These are phyloP conservation scores for Ceriops decandra DNA, from an alignment of 345 rosid species.

Conservation along the genomic window DNA sequence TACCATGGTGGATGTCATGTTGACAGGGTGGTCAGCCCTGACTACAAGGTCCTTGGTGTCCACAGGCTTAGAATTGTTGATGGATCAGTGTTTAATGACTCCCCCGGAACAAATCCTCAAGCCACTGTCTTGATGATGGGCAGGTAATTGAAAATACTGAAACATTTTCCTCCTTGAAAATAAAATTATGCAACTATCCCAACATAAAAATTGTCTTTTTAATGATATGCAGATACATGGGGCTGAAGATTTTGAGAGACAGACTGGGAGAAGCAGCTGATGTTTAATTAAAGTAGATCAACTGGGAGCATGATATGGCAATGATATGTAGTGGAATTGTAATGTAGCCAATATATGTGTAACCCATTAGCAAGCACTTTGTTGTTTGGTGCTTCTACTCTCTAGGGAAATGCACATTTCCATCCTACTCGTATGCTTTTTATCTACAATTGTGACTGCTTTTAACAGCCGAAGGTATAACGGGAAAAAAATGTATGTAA, in stretches of 20 bases:
- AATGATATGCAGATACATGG: constrained; percentile 71
- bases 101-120: constrained; percentile 99
- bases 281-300: constrained; percentile 26
- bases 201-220: background rate
- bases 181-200: background rate
- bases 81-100: constrained; percentile 67
- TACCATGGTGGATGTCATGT: constrained; percentile 94
- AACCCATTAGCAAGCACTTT: constrained; percentile 4
- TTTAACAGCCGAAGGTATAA: background rate
- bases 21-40: constrained; percentile 62
- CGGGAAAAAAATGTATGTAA: background rate
- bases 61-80: constrained; percentile 71
- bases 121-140: constrained; percentile 98
- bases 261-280: constrained; percentile 61
- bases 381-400: background rate
- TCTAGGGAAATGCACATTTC: background rate
- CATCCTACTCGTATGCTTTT: background rate
- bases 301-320: constrained; percentile 1
- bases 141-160: constrained; percentile 42
- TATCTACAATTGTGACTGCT: background rate
- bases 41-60: constrained; percentile 61
- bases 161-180: background rate
- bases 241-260: constrained; percentile 69
- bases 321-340: constrained; percentile 5
- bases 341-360: constrained; percentile 4